A percentile compares a stretch with the other conserved stretches of the same genome.
Evolutionary conservation across 805 yeast genomes (phyloP).

Genomic region (Hanseniaspora mollemarum): DNA sequence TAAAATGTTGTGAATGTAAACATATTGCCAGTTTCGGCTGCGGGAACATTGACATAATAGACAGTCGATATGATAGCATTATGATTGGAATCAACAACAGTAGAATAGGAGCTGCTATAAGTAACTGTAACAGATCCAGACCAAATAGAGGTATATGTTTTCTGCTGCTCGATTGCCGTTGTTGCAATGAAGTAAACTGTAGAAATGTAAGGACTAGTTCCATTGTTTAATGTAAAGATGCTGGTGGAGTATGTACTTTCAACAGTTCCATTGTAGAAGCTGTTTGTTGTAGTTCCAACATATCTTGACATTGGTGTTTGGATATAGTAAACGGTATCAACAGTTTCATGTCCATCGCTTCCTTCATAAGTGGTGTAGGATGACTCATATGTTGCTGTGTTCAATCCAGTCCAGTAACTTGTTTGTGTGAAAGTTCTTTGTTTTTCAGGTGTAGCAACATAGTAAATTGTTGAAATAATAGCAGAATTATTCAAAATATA

Average conservation of each 20-base stretch:
- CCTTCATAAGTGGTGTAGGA: slow-evolving; percentile 7
- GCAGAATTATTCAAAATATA: not conserved
- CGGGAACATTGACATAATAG: not conserved
- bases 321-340: slow-evolving; percentile 16
- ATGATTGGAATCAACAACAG: not conserved
- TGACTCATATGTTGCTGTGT: not conserved
- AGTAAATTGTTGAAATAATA: not conserved
- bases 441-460: slow-evolving; percentile 5
- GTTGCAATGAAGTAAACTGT: slow-evolving; percentile 6
- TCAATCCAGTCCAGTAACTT: not conserved
- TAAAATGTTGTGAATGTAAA: not conserved
- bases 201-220: slow-evolving; percentile 16
- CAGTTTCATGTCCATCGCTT: slow-evolving; percentile 17
- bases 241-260: slow-evolving; percentile 11
- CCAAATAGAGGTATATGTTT: not conserved
- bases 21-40: not conserved
- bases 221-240: not conserved
- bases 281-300: slow-evolving; percentile 2
- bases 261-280: slow-evolving; percentile 13
- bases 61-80: not conserved
- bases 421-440: not conserved
- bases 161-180: not conserved
- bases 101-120: not conserved
- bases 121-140: not conserved
- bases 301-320: slow-evolving; percentile 17